These are phyloP conservation scores for Bremia lactucae DNA, from an alignment of 352 stramenopile species.

Conservation along the genomic window DNA sequence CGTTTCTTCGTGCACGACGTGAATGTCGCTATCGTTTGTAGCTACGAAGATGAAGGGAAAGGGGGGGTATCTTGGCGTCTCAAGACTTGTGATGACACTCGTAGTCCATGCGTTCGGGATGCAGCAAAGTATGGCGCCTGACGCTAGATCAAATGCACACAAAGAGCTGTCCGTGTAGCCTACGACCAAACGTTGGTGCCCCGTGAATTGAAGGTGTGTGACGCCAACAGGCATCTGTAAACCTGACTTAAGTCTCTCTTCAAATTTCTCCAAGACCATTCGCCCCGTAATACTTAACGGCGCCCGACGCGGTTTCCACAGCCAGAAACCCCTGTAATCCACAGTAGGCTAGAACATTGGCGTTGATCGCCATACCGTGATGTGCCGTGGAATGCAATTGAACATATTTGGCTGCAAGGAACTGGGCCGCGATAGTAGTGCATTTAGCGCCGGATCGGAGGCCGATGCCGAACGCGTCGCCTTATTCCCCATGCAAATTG, in stretches of 20 bases:
- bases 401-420: conserved; percentile 39
- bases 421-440: conserved; percentile 26
- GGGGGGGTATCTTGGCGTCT: conserved; percentile 46
- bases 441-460: conserved; percentile 31
- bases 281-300: conserved; percentile 57
- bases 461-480: conserved; percentile 24
- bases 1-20: conserved; percentile 72
- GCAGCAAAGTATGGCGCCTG: conserved; percentile 11
- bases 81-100: conserved; percentile 47
- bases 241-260: conserved; percentile 26
- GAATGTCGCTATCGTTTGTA: conserved; percentile 50
- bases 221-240: conserved; percentile 34
- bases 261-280: conserved; percentile 49
- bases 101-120: conserved; percentile 46
- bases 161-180: conserved; percentile 59
- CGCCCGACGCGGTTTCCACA: conserved; percentile 46
- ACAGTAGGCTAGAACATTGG: conserved; percentile 48
- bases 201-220: conserved; percentile 51
- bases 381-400: conserved; percentile 35
- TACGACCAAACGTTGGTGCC: conserved; percentile 47
- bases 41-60: conserved; percentile 67
- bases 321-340: conserved; percentile 52
- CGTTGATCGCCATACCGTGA: conserved; percentile 59
- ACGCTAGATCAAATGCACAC: conserved; percentile 45
- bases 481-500: conserved; percentile 59